Evolutionary conservation across 2,329 filamentous ascomycete species (phyloP).

Genomic region (Phyllosticta paracitricarpa): DNA sequence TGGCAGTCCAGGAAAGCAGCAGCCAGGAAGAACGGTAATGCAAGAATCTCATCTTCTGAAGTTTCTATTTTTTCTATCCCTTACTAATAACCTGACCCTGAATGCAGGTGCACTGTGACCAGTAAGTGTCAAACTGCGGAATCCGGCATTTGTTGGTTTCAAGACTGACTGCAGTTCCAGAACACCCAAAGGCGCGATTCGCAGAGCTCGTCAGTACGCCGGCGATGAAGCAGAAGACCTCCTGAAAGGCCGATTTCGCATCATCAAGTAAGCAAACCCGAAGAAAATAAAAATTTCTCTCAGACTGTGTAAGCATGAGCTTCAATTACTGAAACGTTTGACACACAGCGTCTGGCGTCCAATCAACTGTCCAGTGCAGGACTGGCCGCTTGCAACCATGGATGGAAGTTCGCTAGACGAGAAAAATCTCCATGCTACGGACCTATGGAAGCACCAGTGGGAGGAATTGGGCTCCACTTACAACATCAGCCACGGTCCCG

Average conservation of each 20-base stretch:
- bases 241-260: not conserved
- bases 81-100: not conserved
- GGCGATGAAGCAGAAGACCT: not conserved
- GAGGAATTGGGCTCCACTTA: constrained; percentile 10
- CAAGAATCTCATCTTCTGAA: not conserved
- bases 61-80: not conserved
- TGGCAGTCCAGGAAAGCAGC: not conserved
- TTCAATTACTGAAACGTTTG: no score
- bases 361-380: not conserved
- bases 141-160: not conserved
- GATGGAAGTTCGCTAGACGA: constrained; percentile 3
- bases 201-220: not conserved
- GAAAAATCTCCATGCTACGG: constrained; percentile 3
- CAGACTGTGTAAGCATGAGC: no score
- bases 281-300: not conserved
- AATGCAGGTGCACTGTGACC: not conserved
- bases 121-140: not conserved
- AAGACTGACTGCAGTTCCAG: not conserved
- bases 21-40: not conserved
- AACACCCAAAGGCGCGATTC: not conserved
- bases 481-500: constrained; percentile 1
- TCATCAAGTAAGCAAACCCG: not conserved
- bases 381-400: constrained; percentile 9
- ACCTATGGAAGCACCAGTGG: constrained; percentile 2
- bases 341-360: not conserved